These are phyloP conservation scores for Dillenia suffruticosa DNA, from an alignment of 164 flowering plant genomes.

Conservation along the genomic window DNA sequence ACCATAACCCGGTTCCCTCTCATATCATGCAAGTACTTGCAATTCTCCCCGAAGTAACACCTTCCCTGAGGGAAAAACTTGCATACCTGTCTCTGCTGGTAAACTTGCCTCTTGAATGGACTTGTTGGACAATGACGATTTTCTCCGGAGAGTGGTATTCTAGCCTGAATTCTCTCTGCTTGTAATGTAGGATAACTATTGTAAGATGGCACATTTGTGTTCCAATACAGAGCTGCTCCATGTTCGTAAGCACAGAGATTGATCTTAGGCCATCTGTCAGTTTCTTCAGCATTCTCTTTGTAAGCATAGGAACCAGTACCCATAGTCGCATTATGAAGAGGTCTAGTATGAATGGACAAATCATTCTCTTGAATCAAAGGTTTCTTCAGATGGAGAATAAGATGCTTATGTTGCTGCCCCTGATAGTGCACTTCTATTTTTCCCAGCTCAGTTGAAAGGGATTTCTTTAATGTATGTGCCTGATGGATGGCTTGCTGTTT, in stretches of 20 bases:
- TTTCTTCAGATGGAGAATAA: neutral
- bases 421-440: too few species aligned
- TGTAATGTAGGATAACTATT: too few species aligned
- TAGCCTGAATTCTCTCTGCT: conserved; percentile 3
- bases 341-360: too few species aligned
- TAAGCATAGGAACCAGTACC: neutral
- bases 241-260: neutral
- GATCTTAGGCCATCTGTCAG: too few species aligned
- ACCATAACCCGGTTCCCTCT: neutral
- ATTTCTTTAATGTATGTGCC: too few species aligned
- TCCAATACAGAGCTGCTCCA: neutral
- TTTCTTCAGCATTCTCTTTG: neutral
- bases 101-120: conserved; percentile 6
- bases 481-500: neutral
- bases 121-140: conserved; percentile 11
- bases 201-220: neutral
- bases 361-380: too few species aligned
- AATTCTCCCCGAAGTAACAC: conserved; percentile 56
- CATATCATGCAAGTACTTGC: conserved; percentile 54
- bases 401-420: too few species aligned
- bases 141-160: conserved; percentile 18
- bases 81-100: conserved; percentile 27
- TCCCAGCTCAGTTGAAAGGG: too few species aligned
- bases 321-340: too few species aligned
- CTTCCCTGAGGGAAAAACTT: conserved; percentile 41